These are phyloP conservation scores for Boletus vinaceobasis DNA, from an alignment of 768 basidiomycete genomes.

Conservation along the genomic window DNA sequence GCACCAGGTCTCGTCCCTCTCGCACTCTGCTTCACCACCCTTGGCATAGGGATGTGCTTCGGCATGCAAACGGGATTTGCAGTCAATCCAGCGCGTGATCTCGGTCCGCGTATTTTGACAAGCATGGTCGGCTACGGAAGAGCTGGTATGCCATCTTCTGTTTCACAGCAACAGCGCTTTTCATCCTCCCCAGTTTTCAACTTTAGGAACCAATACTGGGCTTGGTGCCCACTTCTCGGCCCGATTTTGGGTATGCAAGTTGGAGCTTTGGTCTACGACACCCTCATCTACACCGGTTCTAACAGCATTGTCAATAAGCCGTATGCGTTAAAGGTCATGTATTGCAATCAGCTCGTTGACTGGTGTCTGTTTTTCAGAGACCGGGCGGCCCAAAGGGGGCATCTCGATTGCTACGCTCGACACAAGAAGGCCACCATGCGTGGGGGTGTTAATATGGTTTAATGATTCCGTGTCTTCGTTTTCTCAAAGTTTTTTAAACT, in stretches of 20 bases:
- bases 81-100: slow-evolving; percentile 69
- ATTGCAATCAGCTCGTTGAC: neutral
- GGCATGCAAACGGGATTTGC: slow-evolving; percentile 68
- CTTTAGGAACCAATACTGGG: slow-evolving; percentile 60
- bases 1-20: slow-evolving; percentile 52
- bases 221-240: slow-evolving; percentile 64
- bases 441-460: slow-evolving; percentile 7
- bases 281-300: slow-evolving; percentile 51
- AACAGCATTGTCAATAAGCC: slow-evolving; percentile 54
- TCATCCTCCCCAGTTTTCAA: slow-evolving; percentile 18
- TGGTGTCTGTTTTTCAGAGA: slow-evolving; percentile 1
- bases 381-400: slow-evolving; percentile 11
- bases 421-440: neutral
- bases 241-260: slow-evolving; percentile 57
- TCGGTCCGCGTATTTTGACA: slow-evolving; percentile 65
- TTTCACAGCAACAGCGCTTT: neutral
- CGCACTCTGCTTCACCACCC: slow-evolving; percentile 50
- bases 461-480: neutral
- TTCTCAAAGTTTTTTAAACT: neutral
- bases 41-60: slow-evolving; percentile 56
- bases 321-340: slow-evolving; percentile 29
- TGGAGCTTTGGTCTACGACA: slow-evolving; percentile 57
- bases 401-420: slow-evolving; percentile 10
- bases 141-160: slow-evolving; percentile 38
- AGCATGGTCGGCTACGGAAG: slow-evolving; percentile 69